A percentile compares a stretch with the other conserved stretches of the same genome.
phyloP scores from a whole-genome alignment of 1,139 yeast species.

The Blastobotrys elegans region DNA sequence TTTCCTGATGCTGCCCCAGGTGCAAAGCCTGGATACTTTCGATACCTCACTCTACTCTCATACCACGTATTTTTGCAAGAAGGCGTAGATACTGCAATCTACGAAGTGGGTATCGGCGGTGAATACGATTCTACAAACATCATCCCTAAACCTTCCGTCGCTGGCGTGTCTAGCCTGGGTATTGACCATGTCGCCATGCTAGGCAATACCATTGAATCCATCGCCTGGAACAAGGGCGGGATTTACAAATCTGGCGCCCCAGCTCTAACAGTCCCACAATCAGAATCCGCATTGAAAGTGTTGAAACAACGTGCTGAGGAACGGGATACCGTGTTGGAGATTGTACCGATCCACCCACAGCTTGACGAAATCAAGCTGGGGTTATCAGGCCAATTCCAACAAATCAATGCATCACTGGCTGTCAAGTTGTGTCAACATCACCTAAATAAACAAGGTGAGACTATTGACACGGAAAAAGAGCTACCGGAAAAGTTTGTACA shows the following conservation, averaged over 20 bases:
- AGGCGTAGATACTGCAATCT: conserved; percentile 86
- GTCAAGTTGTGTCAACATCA: conserved; percentile 66
- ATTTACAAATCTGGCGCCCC: conserved; percentile 68
- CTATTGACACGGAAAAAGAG: conserved; percentile 19
- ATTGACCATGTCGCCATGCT: conserved; percentile 89
- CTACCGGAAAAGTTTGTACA: conserved; percentile 53
- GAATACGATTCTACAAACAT: conserved; percentile 93
- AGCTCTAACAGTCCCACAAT: conserved; percentile 64
- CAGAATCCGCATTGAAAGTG: conserved; percentile 42
- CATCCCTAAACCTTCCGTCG: conserved; percentile 69
- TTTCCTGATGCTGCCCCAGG: conserved; percentile 73
- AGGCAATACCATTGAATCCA: conserved; percentile 82
- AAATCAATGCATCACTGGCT: conserved; percentile 82
- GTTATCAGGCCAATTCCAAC: conserved; percentile 82
- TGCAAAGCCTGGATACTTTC: conserved; percentile 88
- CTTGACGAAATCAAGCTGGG: conserved; percentile 52
- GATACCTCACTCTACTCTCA: conserved; percentile 81
- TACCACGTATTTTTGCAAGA: conserved; percentile 87
- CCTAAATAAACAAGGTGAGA: conserved; percentile 46
- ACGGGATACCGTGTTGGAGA: conserved; percentile 43
- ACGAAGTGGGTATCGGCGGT: conserved; percentile 98
- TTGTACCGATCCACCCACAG: conserved; percentile 46
- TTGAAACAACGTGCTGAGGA: conserved; percentile 66
- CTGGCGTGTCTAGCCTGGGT: conserved; percentile 84
- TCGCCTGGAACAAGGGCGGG: conserved; percentile 96